phyloP scores from a whole-genome alignment of 164 flowering plant genomes.

The Chloranthus sessilifolius region DNA sequence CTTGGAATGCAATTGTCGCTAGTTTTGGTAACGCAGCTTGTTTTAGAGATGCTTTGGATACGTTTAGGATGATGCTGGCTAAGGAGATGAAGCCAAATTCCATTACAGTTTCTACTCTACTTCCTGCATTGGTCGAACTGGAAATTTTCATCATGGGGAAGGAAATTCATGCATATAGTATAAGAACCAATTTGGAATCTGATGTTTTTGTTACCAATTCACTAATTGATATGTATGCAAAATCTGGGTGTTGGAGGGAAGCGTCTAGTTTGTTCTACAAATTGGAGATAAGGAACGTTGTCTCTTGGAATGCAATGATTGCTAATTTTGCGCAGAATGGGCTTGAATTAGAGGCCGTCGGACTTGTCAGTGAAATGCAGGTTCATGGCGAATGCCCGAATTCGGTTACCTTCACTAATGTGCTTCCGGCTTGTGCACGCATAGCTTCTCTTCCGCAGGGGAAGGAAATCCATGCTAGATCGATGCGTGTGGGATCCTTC shows the following conservation, averaged over 20 bases:
- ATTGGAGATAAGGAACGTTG: constrained; percentile 30
- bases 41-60: constrained; percentile 4
- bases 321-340: constrained; percentile 19
- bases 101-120: constrained; percentile 14
- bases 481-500: constrained; percentile 4
- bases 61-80: constrained; percentile 13
- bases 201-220: constrained; percentile 17
- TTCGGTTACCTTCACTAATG: constrained; percentile 13
- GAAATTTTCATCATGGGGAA: constrained; percentile 9
- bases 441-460: constrained; percentile 8
- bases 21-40: constrained; percentile 2
- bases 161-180: constrained; percentile 15
- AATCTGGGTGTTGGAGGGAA: constrained; percentile 9
- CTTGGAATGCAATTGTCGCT: constrained; percentile 16
- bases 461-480: constrained; percentile 13
- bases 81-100: constrained; percentile 10
- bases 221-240: constrained; percentile 19
- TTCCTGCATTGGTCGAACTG: constrained; percentile 12
- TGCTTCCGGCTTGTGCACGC: constrained; percentile 18
- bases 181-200: constrained; percentile 3
- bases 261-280: constrained; percentile 7
- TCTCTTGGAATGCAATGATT: constrained; percentile 49
- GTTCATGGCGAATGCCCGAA: constrained; percentile 15
- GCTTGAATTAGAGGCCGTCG: constrained; percentile 11
- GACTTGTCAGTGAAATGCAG: constrained; percentile 13